Conservation (phyloP, 108 stramenopile genomes). For the Chaetoceros tenuissimus region DNA sequence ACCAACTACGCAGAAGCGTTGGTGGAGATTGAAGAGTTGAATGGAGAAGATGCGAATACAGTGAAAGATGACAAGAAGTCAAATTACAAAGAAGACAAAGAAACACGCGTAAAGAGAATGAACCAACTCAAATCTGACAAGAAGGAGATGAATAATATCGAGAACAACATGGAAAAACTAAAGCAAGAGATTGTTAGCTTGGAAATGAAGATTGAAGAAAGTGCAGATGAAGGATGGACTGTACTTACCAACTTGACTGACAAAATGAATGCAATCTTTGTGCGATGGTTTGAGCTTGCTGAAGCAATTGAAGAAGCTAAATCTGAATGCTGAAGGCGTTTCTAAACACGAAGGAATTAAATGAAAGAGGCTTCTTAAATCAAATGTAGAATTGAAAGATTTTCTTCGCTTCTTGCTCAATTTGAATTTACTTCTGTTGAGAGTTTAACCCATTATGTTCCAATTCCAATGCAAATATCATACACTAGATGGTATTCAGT, state of each 20-base stretch:
- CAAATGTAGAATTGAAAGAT: no score
- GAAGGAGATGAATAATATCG: slow-evolving; percentile 54
- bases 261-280: background rate
- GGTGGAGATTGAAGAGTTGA: slow-evolving; percentile 48
- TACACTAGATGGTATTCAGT: no score
- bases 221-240: slow-evolving; percentile 57
- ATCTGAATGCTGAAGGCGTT: background rate
- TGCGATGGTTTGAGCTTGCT: slow-evolving; percentile 70
- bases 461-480: no score
- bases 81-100: slow-evolving; percentile 59
- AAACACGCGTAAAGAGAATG: slow-evolving; percentile 38
- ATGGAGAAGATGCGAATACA: background rate
- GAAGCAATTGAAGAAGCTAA: slow-evolving; percentile 17
- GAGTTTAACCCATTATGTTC: no score
- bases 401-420: no score
- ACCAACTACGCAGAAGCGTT: slow-evolving; percentile 74
- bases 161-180: slow-evolving; percentile 52
- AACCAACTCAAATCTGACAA: slow-evolving; percentile 57
- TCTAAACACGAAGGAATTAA: no score
- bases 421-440: no score
- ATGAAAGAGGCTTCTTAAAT: no score
- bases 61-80: slow-evolving; percentile 28
- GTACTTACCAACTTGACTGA: slow-evolving; percentile 19
- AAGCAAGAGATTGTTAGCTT: slow-evolving; percentile 29
- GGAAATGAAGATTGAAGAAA: background rate